These are phyloP conservation scores for Astragalus membranaceus DNA, from an alignment of 306 rosid genomes.

Conservation along the genomic window DNA sequence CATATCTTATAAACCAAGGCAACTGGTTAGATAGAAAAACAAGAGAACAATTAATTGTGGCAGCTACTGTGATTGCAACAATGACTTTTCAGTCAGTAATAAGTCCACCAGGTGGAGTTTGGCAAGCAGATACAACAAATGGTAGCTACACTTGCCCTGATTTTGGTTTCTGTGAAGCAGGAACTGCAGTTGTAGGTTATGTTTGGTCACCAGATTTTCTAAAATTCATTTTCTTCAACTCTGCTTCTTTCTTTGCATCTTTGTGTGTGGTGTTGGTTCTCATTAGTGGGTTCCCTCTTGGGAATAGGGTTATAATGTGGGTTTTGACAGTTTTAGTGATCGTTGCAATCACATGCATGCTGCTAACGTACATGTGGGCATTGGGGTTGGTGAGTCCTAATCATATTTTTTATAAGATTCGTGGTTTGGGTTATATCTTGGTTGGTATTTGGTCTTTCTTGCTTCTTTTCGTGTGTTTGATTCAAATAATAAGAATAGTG, in stretches of 20 bases:
- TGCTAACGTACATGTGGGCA: constrained; percentile 7
- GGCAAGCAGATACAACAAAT: neutral
- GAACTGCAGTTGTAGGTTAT: constrained; percentile 23
- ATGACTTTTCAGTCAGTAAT: constrained; percentile 31
- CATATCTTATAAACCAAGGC: neutral
- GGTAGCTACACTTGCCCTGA: neutral
- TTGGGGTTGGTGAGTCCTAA: constrained; percentile 10
- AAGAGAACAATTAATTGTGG: constrained; percentile 21
- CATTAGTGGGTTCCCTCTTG: constrained; percentile 27
- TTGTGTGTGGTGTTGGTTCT: constrained; percentile 23
- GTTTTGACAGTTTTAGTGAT: constrained; percentile 17
- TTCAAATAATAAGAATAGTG: constrained; percentile 10
- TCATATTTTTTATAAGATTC: neutral
- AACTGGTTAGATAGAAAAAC: constrained; percentile 19
- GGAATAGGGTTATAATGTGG: constrained; percentile 17
- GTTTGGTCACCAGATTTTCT: neutral
- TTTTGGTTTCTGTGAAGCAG: constrained; percentile 20
- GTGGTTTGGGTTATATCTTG: neutral
- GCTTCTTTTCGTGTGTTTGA: neutral
- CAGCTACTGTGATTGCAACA: constrained; percentile 31
- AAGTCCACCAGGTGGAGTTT: constrained; percentile 38
- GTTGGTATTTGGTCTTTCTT: neutral
- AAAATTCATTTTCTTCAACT: neutral
- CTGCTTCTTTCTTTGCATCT: constrained; percentile 27
- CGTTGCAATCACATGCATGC: constrained; percentile 17